Conservation (phyloP, 2,329 filamentous ascomycete genomes). For the Fusarium pseudonygamai region DNA sequence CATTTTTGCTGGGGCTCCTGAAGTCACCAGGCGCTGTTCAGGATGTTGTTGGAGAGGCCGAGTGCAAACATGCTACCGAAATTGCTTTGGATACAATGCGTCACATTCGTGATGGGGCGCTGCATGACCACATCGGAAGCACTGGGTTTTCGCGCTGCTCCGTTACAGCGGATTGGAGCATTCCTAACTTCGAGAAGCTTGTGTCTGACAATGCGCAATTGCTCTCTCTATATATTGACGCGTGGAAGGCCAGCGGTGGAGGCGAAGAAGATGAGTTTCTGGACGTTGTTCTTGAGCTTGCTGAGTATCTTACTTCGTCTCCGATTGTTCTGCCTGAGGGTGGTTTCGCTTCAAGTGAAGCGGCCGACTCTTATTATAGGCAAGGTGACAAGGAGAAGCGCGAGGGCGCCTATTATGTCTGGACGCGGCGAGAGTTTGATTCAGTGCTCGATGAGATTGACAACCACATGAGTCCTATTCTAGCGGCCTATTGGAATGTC, state of each 20-base stretch:
- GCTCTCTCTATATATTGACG: conserved; percentile 84
- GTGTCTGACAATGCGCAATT: conserved; percentile 92
- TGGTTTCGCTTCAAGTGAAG: conserved; percentile 88
- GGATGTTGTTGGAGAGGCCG: conserved; percentile 87
- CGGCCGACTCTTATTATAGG: conserved; percentile 83
- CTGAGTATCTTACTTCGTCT: conserved; percentile 81
- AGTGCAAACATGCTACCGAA: conserved; percentile 75
- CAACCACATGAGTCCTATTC: conserved; percentile 73
- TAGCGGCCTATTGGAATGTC: conserved; percentile 87
- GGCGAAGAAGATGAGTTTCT: conserved; percentile 75
- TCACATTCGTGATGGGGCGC: conserved; percentile 69
- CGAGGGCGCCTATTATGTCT: conserved; percentile 94
- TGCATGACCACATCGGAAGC: conserved; percentile 65
- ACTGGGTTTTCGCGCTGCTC: conserved; percentile 77
- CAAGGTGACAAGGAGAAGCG: conserved; percentile 82
- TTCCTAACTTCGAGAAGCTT: conserved; percentile 98
- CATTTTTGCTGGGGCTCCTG: conserved; percentile 80
- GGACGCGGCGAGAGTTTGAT: conserved; percentile 89
- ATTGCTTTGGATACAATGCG: conserved; percentile 86
- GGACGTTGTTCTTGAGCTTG: conserved; percentile 81
- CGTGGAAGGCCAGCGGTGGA: conserved; percentile 69
- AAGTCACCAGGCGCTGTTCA: conserved; percentile 76
- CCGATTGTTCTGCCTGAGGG: conserved; percentile 75
- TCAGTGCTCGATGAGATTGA: conserved; percentile 66
- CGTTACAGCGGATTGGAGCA: conserved; percentile 88